Evolutionary conservation across 495 filamentous ascomycete species (phyloP), one percentile per base, ranked within the genome.

Genomic region (Acidomyces sp.): DNA sequence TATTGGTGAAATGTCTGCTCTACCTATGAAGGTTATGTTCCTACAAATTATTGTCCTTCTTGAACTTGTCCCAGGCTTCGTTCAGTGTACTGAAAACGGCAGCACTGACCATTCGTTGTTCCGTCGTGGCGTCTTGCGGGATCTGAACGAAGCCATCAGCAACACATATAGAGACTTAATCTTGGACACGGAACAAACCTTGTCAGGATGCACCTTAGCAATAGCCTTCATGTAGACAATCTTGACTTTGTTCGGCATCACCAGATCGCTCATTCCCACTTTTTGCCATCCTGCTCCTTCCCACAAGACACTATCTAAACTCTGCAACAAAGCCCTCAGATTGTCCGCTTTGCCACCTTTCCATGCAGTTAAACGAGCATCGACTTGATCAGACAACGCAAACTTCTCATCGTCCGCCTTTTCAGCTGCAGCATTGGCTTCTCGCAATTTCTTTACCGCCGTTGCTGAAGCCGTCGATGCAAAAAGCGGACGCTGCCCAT

Each of bases 151-250:
- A n/a, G n/a, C n/a, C n/a, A n/a, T n/a, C n/a, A n/a, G n/a, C n/a
- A n/a, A n/a, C n/a, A n/a, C n/a, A n/a, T n/a, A n/a, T n/a, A n/a
- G n/a, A n/a, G n/a, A n/a, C n/a, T n/a, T n/a, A n/a, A n/a, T n/a
- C n/a, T n/a, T n/a, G n/a, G n/a, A n/a, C n/a, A n/a, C n/a, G n/a
- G n/a, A 46, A 64, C 74, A 58, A 66, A 95, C 90, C 78, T 97
- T 97, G 58, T 97, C 90, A 45, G 90, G 90, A 69, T 97, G 90
- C 48, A 90, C 86, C 71, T 93, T 96, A 4, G 77, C 81, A 75
- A 97, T 95, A 4, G 85, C 90, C 72, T 93, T 94, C 90, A 97
- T 96, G 54, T 97, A 97, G 41, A 82, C 71, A 39, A 96, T 75
- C 74, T 97, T 97, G 35, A 95, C 90, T 69, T 83, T 93, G 34